These are phyloP conservation scores for Elongisporangium undulatum DNA, from an alignment of 352 stramenopile genomes.

Conservation along the genomic window DNA sequence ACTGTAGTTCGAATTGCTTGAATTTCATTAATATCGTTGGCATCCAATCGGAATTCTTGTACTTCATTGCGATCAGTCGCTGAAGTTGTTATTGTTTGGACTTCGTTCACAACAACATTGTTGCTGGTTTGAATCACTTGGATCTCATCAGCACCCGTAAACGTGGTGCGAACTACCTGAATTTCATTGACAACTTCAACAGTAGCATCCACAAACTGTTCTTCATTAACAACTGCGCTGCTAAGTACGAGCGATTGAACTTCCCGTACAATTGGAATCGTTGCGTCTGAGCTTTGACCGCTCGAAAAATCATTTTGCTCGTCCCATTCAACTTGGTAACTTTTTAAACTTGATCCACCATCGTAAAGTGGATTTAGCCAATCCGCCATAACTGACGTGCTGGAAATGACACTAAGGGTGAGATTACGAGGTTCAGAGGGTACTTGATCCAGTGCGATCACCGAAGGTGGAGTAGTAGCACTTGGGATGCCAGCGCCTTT, in stretches of 20 bases:
- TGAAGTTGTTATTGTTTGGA: slow-evolving; percentile 90
- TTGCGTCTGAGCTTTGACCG: slow-evolving; percentile 59
- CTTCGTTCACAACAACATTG: slow-evolving; percentile 76
- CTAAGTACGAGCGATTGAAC: slow-evolving; percentile 85
- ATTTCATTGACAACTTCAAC: slow-evolving; percentile 95
- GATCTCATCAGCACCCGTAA: slow-evolving; percentile 84
- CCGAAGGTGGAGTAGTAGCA: slow-evolving; percentile 30
- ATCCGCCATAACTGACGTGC: slow-evolving; percentile 70
- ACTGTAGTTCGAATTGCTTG: slow-evolving; percentile 85
- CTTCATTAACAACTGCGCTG: slow-evolving; percentile 86
- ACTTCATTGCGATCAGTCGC: slow-evolving; percentile 92
- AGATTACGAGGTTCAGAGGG: slow-evolving; percentile 61
- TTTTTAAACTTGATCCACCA: slow-evolving; percentile 82
- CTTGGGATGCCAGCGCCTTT: slow-evolving; percentile 53
- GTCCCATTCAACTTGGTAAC: slow-evolving; percentile 77
- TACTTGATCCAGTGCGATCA: slow-evolving; percentile 55
- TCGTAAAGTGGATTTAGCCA: slow-evolving; percentile 91
- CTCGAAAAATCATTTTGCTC: slow-evolving; percentile 74
- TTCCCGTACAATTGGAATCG: slow-evolving; percentile 88
- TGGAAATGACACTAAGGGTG: slow-evolving; percentile 37
- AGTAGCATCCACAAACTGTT: slow-evolving; percentile 91
- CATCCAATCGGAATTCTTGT: slow-evolving; percentile 77
- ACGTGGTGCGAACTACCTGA: slow-evolving; percentile 90
- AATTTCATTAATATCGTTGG: slow-evolving; percentile 90
- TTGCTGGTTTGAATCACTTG: slow-evolving; percentile 83